Evolutionary conservation across 495 filamentous ascomycete species (phyloP).

Genomic region (Penicillium malachiteum): DNA sequence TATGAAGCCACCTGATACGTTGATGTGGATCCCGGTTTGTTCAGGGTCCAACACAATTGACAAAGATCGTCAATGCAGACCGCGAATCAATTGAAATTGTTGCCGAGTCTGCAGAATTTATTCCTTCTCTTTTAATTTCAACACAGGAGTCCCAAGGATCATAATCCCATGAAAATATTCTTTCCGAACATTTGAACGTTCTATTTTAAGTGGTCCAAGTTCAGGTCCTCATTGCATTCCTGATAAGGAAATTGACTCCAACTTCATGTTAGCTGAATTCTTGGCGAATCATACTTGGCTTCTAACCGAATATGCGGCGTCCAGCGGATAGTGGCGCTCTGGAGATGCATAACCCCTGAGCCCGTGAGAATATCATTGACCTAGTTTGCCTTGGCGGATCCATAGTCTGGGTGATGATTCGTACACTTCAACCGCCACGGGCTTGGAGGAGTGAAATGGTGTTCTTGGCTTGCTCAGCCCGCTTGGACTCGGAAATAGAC

Average conservation of each 20-base stretch:
- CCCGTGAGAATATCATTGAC: neutral
- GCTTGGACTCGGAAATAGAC: neutral
- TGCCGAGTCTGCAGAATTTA: too few relatives aligned
- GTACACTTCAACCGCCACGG: neutral
- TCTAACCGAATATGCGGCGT: neutral
- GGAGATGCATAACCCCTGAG: neutral
- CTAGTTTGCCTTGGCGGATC: neutral
- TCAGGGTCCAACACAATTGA: neutral
- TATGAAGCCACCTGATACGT: neutral
- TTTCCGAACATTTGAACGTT: too few relatives aligned
- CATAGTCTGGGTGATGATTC: neutral
- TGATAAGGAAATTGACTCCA: neutral
- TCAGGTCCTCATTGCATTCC: neutral
- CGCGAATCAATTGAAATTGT: too few relatives aligned
- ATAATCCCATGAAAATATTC: too few relatives aligned
- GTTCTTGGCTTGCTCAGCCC: neutral
- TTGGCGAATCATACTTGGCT: neutral
- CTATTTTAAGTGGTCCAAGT: too few relatives aligned
- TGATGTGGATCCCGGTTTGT: neutral
- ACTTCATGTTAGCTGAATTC: neutral
- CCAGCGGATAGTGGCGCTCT: slow-evolving; percentile 1
- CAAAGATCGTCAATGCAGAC: too few relatives aligned
- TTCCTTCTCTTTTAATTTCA: too few relatives aligned
- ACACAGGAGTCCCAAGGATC: too few relatives aligned
- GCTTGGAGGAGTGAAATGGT: neutral